phyloP scores from a whole-genome alignment of 2,329 filamentous ascomycete species.

The Alternaria gaisen region DNA sequence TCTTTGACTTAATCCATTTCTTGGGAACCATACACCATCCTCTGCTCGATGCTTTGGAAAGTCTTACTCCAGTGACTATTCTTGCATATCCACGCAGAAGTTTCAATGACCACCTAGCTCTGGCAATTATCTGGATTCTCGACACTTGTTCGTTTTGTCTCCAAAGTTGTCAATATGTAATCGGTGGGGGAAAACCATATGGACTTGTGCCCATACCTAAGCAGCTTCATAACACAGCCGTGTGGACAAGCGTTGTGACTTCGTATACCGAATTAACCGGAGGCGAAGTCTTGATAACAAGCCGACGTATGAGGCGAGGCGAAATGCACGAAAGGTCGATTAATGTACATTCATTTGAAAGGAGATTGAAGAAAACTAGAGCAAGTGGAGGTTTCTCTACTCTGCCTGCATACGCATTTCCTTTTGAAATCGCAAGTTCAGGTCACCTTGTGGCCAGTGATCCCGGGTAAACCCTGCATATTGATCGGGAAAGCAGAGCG shows the following conservation, averaged over 20 bases:
- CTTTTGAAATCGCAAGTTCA: constrained; percentile 18
- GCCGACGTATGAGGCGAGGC: constrained; percentile 20
- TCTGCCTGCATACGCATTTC: constrained; percentile 16
- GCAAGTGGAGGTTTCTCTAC: constrained; percentile 17
- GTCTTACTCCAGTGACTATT: background rate
- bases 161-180: background rate
- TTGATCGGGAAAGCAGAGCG: constrained; percentile 33
- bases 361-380: constrained; percentile 20
- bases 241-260: constrained; percentile 3
- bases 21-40: background rate
- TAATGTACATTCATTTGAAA: constrained; percentile 35
- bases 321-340: constrained; percentile 18
- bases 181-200: constrained; percentile 7
- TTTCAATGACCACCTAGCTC: background rate
- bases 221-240: constrained; percentile 1
- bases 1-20: background rate
- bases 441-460: constrained; percentile 23
- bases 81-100: background rate
- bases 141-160: background rate
- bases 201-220: background rate
- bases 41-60: background rate
- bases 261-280: constrained; percentile 28
- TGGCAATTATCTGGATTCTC: background rate
- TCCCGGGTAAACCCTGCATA: constrained; percentile 28
- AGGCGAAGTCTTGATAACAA: constrained; percentile 7